Percentiles rank a stretch among this genome's conserved stretches.
Evolutionary conservation across 116 monocot species (phyloP).

Genomic region (Thalassia testudinum): DNA sequence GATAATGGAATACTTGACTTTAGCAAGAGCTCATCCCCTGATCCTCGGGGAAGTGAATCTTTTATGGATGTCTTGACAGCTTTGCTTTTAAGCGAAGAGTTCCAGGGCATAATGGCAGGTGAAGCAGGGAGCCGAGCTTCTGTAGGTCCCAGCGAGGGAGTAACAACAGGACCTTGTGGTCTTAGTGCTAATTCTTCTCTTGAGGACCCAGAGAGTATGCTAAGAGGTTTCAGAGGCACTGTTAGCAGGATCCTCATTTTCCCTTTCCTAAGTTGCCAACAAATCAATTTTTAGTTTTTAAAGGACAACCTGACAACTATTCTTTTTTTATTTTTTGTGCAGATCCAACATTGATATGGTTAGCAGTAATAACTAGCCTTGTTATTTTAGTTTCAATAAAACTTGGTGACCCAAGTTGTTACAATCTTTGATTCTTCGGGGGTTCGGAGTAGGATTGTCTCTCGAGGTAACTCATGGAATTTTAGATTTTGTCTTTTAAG

Average conservation of each 20-base stretch:
- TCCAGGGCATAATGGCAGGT: constrained; percentile 85
- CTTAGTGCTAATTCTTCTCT: constrained; percentile 19
- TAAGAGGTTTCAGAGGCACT: constrained; percentile 12
- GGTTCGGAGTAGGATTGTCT: no score
- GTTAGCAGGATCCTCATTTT: not conserved
- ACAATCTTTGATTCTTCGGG: no score
- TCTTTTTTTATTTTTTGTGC: constrained; percentile 14
- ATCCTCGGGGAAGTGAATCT: constrained; percentile 44
- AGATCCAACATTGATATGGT: constrained; percentile 71
- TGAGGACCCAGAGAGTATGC: constrained; percentile 16
- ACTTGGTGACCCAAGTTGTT: constrained; percentile 37
- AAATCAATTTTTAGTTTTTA: not conserved
- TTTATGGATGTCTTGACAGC: constrained; percentile 87
- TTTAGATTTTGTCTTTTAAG: no score
- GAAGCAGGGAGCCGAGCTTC: constrained; percentile 34
- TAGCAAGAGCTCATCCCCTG: constrained; percentile 4
- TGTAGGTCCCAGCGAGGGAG: constrained; percentile 19
- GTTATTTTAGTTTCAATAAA: constrained; percentile 61
- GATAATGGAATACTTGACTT: constrained; percentile 47
- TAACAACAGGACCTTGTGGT: constrained; percentile 7
- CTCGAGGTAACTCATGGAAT: no score
- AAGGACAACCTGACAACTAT: not conserved
- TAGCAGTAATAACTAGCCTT: constrained; percentile 64
- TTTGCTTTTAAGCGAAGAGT: constrained; percentile 93
- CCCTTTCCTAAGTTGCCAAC: not conserved